Evolutionary conservation across 2,329 filamentous ascomycete genomes (phyloP).

Genomic region (Phyllosticta citribraziliensis): DNA sequence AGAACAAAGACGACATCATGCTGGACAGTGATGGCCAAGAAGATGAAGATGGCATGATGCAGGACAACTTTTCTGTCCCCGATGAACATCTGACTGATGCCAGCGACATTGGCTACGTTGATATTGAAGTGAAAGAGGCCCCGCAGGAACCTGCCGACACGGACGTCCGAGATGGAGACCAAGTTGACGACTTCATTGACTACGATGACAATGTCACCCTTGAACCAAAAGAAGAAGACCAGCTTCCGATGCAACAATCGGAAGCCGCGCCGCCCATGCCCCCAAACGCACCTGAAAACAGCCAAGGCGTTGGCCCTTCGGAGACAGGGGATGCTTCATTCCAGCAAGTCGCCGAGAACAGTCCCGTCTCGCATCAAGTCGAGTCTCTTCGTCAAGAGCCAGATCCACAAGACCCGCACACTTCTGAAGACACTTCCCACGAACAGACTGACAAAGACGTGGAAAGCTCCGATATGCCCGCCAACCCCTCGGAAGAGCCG

Average conservation of each 20-base stretch:
- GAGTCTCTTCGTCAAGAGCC: neutral
- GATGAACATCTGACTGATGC: constrained; percentile 14
- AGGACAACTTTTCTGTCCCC: constrained; percentile 8
- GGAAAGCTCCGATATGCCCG: neutral
- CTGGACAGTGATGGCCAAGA: constrained; percentile 21
- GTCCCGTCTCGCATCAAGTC: neutral
- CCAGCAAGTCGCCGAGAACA: neutral
- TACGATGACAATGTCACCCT: constrained; percentile 7
- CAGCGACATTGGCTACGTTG: constrained; percentile 10
- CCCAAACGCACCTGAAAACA: neutral
- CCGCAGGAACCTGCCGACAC: constrained; percentile 2
- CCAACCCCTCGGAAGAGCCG: neutral
- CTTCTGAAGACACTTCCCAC: neutral
- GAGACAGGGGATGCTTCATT: neutral
- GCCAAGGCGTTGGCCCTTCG: neutral
- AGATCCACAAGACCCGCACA: neutral
- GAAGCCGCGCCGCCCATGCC: neutral
- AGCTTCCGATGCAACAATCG: neutral
- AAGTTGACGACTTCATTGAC: constrained; percentile 12
- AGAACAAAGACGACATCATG: constrained; percentile 28
- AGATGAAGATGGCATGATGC: constrained; percentile 11
- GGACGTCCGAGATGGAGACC: constrained; percentile 14
- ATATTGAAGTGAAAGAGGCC: constrained; percentile 6
- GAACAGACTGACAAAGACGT: neutral
- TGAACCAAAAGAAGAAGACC: neutral